Percentiles rank a stretch among this genome's conserved stretches.
These are phyloP conservation scores for Ceratocystis variospora DNA, from an alignment of 2,329 filamentous ascomycete species.

Conservation along the genomic window DNA sequence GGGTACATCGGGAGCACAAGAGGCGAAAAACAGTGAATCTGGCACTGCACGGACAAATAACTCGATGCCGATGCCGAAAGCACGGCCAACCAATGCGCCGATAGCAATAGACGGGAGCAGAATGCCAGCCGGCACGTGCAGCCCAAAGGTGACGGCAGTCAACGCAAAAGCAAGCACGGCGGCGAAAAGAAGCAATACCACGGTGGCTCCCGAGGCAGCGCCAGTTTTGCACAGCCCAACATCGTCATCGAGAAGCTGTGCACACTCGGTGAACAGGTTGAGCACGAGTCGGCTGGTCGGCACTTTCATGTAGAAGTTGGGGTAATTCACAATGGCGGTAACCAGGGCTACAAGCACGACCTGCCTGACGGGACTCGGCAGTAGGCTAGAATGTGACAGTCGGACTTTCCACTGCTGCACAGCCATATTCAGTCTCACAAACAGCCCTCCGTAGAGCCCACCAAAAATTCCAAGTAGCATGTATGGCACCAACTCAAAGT, in stretches of 20 bases:
- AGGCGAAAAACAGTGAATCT: slow-evolving; percentile 51
- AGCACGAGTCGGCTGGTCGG: slow-evolving; percentile 86
- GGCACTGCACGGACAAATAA: slow-evolving; percentile 74
- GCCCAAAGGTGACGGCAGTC: slow-evolving; percentile 76
- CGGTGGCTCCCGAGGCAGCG: slow-evolving; percentile 52
- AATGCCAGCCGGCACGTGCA: slow-evolving; percentile 89
- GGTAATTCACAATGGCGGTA: slow-evolving; percentile 84
- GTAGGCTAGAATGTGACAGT: slow-evolving; percentile 50
- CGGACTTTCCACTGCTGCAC: slow-evolving; percentile 51
- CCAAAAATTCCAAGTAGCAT: slow-evolving; percentile 74
- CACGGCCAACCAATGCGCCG: slow-evolving; percentile 77
- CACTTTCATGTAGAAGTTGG: slow-evolving; percentile 89
- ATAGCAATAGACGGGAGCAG: slow-evolving; percentile 94
- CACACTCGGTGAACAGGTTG: slow-evolving; percentile 82
- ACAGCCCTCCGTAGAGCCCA: slow-evolving; percentile 85
- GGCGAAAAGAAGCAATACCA: slow-evolving; percentile 70
- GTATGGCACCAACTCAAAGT: slow-evolving; percentile 85
- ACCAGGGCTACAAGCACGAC: slow-evolving; percentile 66
- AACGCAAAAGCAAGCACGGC: slow-evolving; percentile 74
- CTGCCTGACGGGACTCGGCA: slow-evolving; percentile 63
- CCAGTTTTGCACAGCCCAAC: slow-evolving; percentile 67
- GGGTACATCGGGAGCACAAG: slow-evolving; percentile 70
- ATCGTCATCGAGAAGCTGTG: slow-evolving; percentile 65
- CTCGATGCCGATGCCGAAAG: slow-evolving; percentile 77
- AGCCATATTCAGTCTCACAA: slow-evolving; percentile 88